Conservation (phyloP, 164 flowering plant species). For the Litsea cubeba region DNA sequence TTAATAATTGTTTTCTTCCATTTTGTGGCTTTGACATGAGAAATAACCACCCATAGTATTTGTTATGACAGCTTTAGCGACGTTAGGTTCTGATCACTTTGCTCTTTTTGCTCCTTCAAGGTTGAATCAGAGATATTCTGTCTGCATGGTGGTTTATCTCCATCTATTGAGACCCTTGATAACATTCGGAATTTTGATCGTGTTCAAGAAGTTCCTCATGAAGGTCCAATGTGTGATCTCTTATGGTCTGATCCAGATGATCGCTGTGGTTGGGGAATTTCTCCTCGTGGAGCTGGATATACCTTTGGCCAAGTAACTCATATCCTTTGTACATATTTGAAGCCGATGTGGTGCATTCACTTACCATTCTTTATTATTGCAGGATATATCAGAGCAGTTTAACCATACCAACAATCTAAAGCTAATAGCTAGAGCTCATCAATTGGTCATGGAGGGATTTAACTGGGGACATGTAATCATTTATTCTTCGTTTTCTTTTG, state of each 20-base stretch:
- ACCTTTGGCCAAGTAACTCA: conserved; percentile 76
- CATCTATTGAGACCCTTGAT: conserved; percentile 91
- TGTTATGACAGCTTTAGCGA: no score
- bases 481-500: neutral
- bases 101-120: conserved; percentile 24
- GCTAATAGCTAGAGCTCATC: conserved; percentile 97
- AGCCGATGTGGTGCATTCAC: neutral
- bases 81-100: neutral
- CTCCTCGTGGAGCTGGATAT: conserved; percentile 97
- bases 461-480: conserved; percentile 92
- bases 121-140: conserved; percentile 97
- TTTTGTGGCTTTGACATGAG: neutral
- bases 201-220: conserved; percentile 98
- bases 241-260: conserved; percentile 99
- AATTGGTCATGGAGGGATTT: conserved; percentile 97
- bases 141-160: conserved; percentile 94
- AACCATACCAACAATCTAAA: conserved; percentile 86
- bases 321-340: neutral
- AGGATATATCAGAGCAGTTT: conserved; percentile 98
- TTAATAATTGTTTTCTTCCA: no score
- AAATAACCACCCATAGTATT: no score
- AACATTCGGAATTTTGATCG: conserved; percentile 89
- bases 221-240: conserved; percentile 96
- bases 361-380: neutral
- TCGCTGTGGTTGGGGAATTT: conserved; percentile 98